Evolutionary conservation across 371 early-diverging fungal genomes (phyloP).

Genomic region (Circinella minor): DNA sequence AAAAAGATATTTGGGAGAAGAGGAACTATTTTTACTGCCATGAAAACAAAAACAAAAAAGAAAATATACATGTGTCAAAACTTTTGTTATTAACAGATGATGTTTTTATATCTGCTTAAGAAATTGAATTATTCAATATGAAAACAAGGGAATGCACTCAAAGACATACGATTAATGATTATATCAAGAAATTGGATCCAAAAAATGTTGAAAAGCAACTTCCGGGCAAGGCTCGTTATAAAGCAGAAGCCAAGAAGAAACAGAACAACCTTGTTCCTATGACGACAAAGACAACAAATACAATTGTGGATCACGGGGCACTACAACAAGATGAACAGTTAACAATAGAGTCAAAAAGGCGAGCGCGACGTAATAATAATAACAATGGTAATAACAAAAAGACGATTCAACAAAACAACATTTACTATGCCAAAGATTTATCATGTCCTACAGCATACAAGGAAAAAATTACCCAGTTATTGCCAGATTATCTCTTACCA

Average conservation of each 20-base stretch:
- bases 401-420: background rate
- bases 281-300: no score
- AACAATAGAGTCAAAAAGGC: no score
- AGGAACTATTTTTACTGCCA: background rate
- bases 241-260: background rate
- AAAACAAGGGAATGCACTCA: background rate
- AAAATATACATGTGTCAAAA: no score
- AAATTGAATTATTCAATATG: constrained; percentile 9
- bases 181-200: background rate
- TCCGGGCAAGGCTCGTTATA: background rate
- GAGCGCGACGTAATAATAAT: no score
- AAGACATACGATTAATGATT: constrained; percentile 1
- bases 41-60: no score
- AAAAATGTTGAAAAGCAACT: background rate
- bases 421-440: constrained; percentile 38
- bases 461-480: constrained; percentile 13
- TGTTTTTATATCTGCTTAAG: background rate
- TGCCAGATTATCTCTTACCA: constrained; percentile 35
- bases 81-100: background rate
- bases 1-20: no score
- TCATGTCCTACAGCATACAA: constrained; percentile 26
- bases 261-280: no score
- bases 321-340: no score
- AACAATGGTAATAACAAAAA: no score
- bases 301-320: no score